Evolutionary conservation across 257 asterid genomes (phyloP).

Genomic region (Agastache rugosa): DNA sequence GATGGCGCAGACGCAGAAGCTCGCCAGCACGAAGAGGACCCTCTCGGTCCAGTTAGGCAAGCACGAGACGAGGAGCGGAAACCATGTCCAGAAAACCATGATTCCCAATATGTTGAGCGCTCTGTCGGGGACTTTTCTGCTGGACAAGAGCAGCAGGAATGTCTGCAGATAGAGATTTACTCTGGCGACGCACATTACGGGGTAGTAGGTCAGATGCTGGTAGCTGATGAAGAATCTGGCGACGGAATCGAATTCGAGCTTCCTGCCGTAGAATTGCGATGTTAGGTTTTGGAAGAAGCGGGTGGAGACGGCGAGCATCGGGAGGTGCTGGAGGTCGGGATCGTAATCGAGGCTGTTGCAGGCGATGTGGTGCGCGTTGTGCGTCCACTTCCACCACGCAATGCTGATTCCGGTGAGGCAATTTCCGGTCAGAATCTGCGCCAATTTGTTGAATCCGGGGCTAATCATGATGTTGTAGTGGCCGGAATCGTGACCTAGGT

Average conservation of each 20-base stretch:
- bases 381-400: slow-evolving; percentile 69
- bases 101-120: slow-evolving; percentile 48
- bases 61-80: slow-evolving; percentile 45
- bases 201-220: slow-evolving; percentile 51
- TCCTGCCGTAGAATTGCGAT: slow-evolving; percentile 43
- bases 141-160: slow-evolving; percentile 44
- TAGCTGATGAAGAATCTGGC: slow-evolving; percentile 50
- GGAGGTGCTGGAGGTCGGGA: slow-evolving; percentile 56
- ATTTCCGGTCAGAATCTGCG: slow-evolving; percentile 47
- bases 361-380: slow-evolving; percentile 53
- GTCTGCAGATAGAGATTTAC: slow-evolving; percentile 54
- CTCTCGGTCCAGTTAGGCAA: slow-evolving; percentile 53
- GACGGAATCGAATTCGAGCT: slow-evolving; percentile 44
- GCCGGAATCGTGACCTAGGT: slow-evolving; percentile 54
- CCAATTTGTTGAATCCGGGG: slow-evolving; percentile 40
- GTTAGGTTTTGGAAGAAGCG: slow-evolving; percentile 37
- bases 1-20: slow-evolving; percentile 45
- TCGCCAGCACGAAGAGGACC: slow-evolving; percentile 41
- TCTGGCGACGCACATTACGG: slow-evolving; percentile 48
- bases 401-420: slow-evolving; percentile 54
- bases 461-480: slow-evolving; percentile 49
- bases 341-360: slow-evolving; percentile 57
- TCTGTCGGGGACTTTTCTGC: slow-evolving; percentile 45
- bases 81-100: slow-evolving; percentile 55
- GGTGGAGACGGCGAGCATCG: slow-evolving; percentile 45